Percentiles rank a stretch among this genome's conserved stretches.
Evolutionary conservation across 352 stramenopile species (phyloP).

Genomic region (Phytophthora hibernalis): DNA sequence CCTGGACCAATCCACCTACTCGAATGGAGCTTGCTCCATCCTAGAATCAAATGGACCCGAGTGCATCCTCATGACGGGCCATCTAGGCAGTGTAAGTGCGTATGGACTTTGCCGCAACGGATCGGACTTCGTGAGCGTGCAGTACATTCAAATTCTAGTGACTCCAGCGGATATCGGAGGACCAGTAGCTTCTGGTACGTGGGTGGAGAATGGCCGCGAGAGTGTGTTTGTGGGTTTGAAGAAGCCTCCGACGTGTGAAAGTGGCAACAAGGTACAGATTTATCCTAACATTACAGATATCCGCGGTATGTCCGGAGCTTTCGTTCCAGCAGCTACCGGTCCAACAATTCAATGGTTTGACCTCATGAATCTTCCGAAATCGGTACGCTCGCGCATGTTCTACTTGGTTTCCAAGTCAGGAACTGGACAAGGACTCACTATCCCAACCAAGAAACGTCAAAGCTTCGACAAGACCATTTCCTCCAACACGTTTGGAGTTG

Average conservation of each 20-base stretch:
- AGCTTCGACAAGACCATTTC: conserved; percentile 46
- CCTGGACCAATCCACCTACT: conserved; percentile 20
- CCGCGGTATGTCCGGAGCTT: conserved; percentile 24
- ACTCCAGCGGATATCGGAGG: conserved; percentile 46
- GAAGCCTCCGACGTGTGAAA: conserved; percentile 21
- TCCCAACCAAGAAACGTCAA: conserved; percentile 40
- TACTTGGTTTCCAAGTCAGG: conserved; percentile 38
- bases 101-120: conserved; percentile 48
- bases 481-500: conserved; percentile 37
- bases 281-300: conserved; percentile 21
- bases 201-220: conserved; percentile 45
- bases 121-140: conserved; percentile 43
- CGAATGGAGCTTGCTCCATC: conserved; percentile 36
- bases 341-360: conserved; percentile 43
- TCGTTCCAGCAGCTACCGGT: conserved; percentile 18
- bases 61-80: conserved; percentile 49
- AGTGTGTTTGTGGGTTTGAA: conserved; percentile 37
- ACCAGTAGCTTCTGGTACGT: conserved; percentile 35
- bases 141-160: conserved; percentile 40
- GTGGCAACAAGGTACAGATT: conserved; percentile 26
- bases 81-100: conserved; percentile 44
- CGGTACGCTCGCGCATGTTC: conserved; percentile 40
- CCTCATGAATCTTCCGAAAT: conserved; percentile 34
- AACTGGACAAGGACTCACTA: conserved; percentile 33
- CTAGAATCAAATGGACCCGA: conserved; percentile 34